Base-by-base conservation (phyloP, 176 grass and related monocot genomes). In the Lolium multiflorum region DNA sequence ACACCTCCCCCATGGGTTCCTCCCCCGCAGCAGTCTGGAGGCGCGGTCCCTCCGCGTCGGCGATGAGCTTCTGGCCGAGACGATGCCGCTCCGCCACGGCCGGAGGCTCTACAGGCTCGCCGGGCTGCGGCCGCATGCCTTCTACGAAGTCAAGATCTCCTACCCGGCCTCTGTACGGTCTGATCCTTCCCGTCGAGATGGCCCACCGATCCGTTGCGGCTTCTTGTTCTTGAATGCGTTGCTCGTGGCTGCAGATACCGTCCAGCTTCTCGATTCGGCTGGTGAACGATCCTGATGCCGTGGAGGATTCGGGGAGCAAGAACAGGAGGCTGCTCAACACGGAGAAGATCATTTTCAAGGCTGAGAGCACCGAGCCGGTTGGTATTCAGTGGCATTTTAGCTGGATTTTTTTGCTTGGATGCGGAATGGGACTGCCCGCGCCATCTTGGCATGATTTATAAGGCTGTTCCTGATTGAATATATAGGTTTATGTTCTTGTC, bases 61-160 rank as follows among this genome's bases (percentile, higher is more conserved):
- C 15, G 11, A 85, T 67, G 97, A 96, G 71, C 64, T 94, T 6
- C 57, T 85, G 59, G 82, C 51, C 14, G 94, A 96, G 88, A 87
- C 87, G 28, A 81, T 96, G 86, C 76, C 86, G 24, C 81, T 99
- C 57, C 83, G 79, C 11, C 71, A 83, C 35, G 92, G 89, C 14
- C 52, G 77, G 55, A 83, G 73, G 49, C 15, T 94, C 57, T 96
- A 99, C 83, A 88, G 89, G 83, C 77, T 96, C 71, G 74, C 74
- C 41, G 89, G 87, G 73, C 70, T 87, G 21, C 87, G 82, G 62
- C 67, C 86, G 73, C 87, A 89, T 5, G 75, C 58, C 55, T 96
- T 90, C 87, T 99, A 94, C 83, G 97, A 99, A 91, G 87, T 96
- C 90, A 96, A 94, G 97, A 99, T 99, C 79, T 96, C 97, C 62